Evolutionary conservation across 345 rosid genomes (phyloP), one percentile per base, ranked within the genome.

Genomic region (Rhodamnia rubescens): DNA sequence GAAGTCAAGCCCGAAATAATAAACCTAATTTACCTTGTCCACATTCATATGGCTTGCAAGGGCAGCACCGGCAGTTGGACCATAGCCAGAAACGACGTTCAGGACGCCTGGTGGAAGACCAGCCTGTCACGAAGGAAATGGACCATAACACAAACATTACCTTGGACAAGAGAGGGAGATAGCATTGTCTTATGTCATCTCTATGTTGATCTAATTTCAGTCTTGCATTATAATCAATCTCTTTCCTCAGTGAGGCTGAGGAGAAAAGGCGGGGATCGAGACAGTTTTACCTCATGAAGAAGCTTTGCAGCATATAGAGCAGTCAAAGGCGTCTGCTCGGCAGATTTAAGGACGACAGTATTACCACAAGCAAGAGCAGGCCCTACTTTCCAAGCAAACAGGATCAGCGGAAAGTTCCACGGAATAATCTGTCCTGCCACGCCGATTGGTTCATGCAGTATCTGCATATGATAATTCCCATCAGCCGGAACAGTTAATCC

Each of bases 71-170:
- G 98, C 98, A 20, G 95, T 93, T 51, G 93, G 91, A 88, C 99
- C 98, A 26, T 69, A 94, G 82, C 98, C 96, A 80, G 96, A 94
- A 87, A 96, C 93, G 12, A 96, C 85, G 51, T 94, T 96, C 89
- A 96, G 74, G 88, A 95, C 98, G 81, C 98, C 98, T 0, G 94
- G 94, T 85, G 99, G 99, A 84, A 93, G 95, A 88, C 98, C 98
- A 24, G 98, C 98, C 98, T 94, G 90, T 85, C 83, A 2, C 8
- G 13, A 69, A 32, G 44, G 78, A 69, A 69, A 69, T 32, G 78
- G 44, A 69, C 20, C 32, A 69, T 32, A 16, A 32, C 21, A 32
- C 3, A 44, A 69, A 1, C 47, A 32, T 16, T 32, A 69, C 47
- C 12, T 54, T 54, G 56, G 22, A 54, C 56, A 54, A 54, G 56